Conservation (phyloP, 306 rosid species). For the Citrullus amarus region DNA sequence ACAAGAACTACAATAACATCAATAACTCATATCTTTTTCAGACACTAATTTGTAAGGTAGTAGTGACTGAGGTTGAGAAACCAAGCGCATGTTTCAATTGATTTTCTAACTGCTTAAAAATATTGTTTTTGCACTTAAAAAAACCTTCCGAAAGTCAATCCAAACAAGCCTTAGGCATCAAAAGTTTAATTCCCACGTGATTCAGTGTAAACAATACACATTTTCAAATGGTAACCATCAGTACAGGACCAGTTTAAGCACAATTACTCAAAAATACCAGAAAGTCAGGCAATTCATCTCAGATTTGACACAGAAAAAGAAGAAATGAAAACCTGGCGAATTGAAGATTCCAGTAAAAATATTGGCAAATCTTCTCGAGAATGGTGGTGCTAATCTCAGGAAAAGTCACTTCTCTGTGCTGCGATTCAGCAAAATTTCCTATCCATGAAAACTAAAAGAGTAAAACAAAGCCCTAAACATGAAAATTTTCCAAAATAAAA, state of each 20-base stretch:
- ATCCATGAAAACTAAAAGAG: not conserved
- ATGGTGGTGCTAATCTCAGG: slow-evolving; percentile 94
- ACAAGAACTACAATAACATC: not conserved
- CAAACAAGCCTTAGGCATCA: not conserved
- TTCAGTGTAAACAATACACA: not conserved
- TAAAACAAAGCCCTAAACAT: slow-evolving; percentile 1
- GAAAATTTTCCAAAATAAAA: not conserved
- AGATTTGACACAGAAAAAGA: not conserved
- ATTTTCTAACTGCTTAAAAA: too few species aligned
- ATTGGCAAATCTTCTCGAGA: slow-evolving; percentile 97
- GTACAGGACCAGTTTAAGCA: not conserved
- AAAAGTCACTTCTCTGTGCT: slow-evolving; percentile 76
- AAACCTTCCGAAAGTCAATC: too few species aligned
- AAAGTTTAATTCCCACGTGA: not conserved
- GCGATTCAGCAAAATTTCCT: slow-evolving; percentile 86
- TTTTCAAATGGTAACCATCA: not conserved
- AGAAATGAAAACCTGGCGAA: slow-evolving; percentile 54
- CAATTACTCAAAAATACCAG: not conserved
- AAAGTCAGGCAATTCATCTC: not conserved
- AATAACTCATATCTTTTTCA: not conserved
- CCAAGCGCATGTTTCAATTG: not conserved
- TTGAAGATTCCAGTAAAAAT: slow-evolving; percentile 91
- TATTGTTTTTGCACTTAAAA: too few species aligned
- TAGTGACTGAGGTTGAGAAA: not conserved
- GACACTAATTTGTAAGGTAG: not conserved